Conservation (phyloP, 495 filamentous ascomycete species). For the Amphirosellinia nigrospora region DNA sequence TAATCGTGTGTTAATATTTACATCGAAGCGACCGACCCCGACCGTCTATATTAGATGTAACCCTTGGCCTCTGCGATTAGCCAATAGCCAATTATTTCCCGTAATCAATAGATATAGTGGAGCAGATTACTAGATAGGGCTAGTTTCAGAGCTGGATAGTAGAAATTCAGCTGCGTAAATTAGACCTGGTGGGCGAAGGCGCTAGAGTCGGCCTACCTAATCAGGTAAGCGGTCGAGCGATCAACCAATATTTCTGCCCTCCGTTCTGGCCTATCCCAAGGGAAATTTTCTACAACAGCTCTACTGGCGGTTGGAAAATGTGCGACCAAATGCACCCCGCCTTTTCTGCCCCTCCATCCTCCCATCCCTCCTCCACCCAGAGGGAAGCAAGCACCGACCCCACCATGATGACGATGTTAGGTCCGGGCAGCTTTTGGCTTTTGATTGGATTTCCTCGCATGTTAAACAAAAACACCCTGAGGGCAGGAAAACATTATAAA, state of each 20-base stretch:
- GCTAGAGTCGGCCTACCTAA: slow-evolving; percentile 11
- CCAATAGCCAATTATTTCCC: too few relatives aligned
- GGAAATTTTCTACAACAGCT: not conserved
- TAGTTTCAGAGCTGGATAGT: too few relatives aligned
- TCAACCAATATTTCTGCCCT: slow-evolving; percentile 9
- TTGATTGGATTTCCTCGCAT: not conserved
- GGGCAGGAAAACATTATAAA: not conserved
- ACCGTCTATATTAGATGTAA: too few relatives aligned
- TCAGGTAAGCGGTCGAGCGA: slow-evolving; percentile 6
- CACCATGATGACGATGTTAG: slow-evolving; percentile 13
- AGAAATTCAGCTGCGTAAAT: too few relatives aligned
- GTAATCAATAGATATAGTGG: too few relatives aligned
- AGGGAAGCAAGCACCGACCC: slow-evolving; percentile 1
- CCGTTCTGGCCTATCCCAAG: not conserved
- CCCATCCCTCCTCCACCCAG: too few relatives aligned
- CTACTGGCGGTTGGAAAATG: not conserved
- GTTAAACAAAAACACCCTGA: not conserved
- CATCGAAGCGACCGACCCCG: too few relatives aligned
- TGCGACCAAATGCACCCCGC: slow-evolving; percentile 21
- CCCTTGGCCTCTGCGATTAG: too few relatives aligned
- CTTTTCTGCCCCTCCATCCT: slow-evolving; percentile 18
- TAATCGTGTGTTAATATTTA: too few relatives aligned
- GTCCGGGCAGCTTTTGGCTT: not conserved
- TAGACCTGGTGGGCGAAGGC: not conserved
- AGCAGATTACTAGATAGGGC: too few relatives aligned